Percentiles rank a stretch among this genome's conserved stretches.
These are phyloP conservation scores for Axilococcus clingmanii DNA, from an alignment of 139 green algal genomes.

Conservation along the genomic window DNA sequence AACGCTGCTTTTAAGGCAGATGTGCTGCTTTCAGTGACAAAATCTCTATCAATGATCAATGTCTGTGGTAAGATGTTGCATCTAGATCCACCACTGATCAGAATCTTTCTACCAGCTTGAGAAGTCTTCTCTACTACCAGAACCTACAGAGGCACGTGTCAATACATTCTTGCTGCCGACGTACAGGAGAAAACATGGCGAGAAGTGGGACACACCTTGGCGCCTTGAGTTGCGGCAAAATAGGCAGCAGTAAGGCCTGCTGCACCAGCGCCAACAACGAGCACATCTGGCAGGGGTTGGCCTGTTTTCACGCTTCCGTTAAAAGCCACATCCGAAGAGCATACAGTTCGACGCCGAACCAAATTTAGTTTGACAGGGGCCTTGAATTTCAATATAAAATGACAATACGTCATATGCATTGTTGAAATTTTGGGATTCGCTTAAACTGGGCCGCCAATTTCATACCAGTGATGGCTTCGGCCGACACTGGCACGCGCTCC, in stretches of 20 bases:
- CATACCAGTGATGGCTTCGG: too few species aligned
- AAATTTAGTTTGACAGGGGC: too few species aligned
- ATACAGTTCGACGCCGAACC: too few species aligned
- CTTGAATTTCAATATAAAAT: too few species aligned
- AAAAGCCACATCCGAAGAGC: neutral
- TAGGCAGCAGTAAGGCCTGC: conserved; percentile 52
- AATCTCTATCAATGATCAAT: conserved; percentile 54
- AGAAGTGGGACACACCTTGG: conserved; percentile 23
- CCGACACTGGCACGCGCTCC: too few species aligned
- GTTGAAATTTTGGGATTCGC: too few species aligned
- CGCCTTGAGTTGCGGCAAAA: conserved; percentile 44
- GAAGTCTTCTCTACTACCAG: conserved; percentile 61
- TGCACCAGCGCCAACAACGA: conserved; percentile 44
- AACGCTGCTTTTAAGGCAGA: conserved; percentile 54
- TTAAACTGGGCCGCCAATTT: too few species aligned
- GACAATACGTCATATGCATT: too few species aligned
- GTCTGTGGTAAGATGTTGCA: conserved; percentile 75
- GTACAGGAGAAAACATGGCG: too few species aligned
- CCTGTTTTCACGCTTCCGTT: neutral
- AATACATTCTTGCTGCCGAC: too few species aligned
- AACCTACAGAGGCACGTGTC: too few species aligned
- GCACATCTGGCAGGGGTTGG: conserved; percentile 6
- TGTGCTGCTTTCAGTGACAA: conserved; percentile 47
- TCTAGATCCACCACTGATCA: conserved; percentile 72
- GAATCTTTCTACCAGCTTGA: conserved; percentile 79